Evolutionary conservation across 768 basidiomycete genomes (phyloP), one percentile per base, ranked within the genome.

Genomic region (Phylloporus sp.): DNA sequence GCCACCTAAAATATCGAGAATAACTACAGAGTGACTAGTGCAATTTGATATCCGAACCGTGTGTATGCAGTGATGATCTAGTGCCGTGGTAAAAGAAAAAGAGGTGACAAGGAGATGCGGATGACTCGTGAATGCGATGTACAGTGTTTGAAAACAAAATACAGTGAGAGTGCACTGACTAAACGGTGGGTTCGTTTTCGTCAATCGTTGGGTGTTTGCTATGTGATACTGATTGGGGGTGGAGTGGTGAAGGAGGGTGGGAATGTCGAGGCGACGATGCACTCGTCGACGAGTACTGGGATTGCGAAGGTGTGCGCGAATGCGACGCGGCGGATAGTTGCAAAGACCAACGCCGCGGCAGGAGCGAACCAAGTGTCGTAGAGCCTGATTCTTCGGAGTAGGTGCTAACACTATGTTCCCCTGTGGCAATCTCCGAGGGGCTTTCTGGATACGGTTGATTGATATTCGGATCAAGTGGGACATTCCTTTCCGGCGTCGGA

Each of bases 401-500:
- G 13, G 17, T 28, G n/a, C n/a, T n/a, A n/a, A n/a, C n/a, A 20
- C 63, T 68, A 11, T 37, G 53, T 10, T 63, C 57, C 15, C 59
- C 62, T 8, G 55, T 53, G 15, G 18, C 20, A 34, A 40, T 31
- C 3, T 59, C 59, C 15, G 67, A 63, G 17, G 61, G 57, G 26
- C 57, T 72, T 9, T 75, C 66, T 10, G 74, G 74, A 53, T 74
- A 76, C 3, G 76, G 69, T 26, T 72, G 70, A 22, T 71, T 67
- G 44, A 75, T 46, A 23, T 64, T 44, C 1, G 73, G 66, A 48
- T 77, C 73, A 6, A 74, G 57, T 0, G 64, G 63, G 10, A 68
- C 43, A 40, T 70, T 73, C 31, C 70, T 68, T 33, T 77, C 71
- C 17, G 80, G 79, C 0, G 79, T 80, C 2, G 81, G 78, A 46